A percentile compares a stretch with the other conserved stretches of the same genome.
Evolutionary conservation across 202 grass and related monocot species (phyloP).

Genomic region (Tripidium arundinaceum): DNA sequence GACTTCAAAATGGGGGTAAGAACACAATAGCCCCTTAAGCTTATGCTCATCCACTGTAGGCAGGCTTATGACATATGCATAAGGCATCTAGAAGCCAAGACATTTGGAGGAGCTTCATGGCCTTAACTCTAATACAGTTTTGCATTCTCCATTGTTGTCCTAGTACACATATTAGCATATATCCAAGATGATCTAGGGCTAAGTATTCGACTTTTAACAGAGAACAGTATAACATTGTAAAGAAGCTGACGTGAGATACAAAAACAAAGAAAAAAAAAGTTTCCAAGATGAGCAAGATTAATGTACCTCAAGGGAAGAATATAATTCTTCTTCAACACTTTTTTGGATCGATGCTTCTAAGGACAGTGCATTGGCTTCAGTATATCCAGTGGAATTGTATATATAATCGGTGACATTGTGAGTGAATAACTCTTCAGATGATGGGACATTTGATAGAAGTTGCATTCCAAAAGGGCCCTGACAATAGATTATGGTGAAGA

Average conservation of each 20-base stretch:
- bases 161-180: slow-evolving; percentile 26
- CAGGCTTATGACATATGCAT: slow-evolving; percentile 10
- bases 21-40: neutral
- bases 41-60: neutral
- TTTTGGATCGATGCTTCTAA: slow-evolving; percentile 94
- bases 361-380: slow-evolving; percentile 51
- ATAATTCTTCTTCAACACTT: slow-evolving; percentile 80
- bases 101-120: neutral
- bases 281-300: slow-evolving; percentile 18
- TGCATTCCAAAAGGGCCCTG: slow-evolving; percentile 95
- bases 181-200: neutral
- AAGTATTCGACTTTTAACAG: slow-evolving; percentile 23
- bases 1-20: too few relatives aligned
- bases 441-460: slow-evolving; percentile 38
- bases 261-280: neutral
- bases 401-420: slow-evolving; percentile 51
- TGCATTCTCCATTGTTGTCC: neutral
- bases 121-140: neutral
- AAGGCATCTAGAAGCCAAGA: slow-evolving; percentile 13
- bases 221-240: slow-evolving; percentile 19
- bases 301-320: slow-evolving; percentile 70
- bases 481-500: slow-evolving; percentile 24
- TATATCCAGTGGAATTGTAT: slow-evolving; percentile 64
- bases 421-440: slow-evolving; percentile 57
- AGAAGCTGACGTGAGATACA: neutral